Evolutionary conservation across 208 protist species (phyloP).

Genomic region (Entamoeba moshkovskii): DNA sequence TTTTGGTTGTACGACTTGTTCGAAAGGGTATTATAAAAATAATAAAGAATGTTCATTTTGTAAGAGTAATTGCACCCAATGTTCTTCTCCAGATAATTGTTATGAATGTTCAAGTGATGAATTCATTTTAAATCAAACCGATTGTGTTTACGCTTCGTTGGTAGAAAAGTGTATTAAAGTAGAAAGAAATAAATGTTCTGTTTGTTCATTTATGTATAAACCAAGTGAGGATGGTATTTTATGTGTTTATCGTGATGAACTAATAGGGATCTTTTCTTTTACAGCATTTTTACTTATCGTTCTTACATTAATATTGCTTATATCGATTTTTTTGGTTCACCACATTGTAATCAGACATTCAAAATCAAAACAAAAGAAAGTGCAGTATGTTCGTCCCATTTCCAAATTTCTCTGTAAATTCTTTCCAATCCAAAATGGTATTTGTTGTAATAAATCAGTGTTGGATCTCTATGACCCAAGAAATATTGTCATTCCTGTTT

Average conservation of each 20-base stretch:
- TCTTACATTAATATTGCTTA: too few species aligned
- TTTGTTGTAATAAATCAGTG: too few species aligned
- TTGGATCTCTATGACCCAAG: too few species aligned
- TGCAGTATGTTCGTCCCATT: too few species aligned
- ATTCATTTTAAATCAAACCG: background rate
- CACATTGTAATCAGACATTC: too few species aligned
- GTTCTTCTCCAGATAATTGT: background rate
- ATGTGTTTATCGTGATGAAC: background rate
- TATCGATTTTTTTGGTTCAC: too few species aligned
- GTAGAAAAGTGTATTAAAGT: background rate
- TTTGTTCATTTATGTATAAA: background rate
- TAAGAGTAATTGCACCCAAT: background rate
- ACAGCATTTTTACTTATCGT: too few species aligned
- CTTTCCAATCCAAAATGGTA: too few species aligned
- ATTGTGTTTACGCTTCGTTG: background rate
- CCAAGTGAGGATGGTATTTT: background rate
- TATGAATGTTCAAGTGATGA: background rate
- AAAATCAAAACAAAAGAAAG: too few species aligned
- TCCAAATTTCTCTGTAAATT: too few species aligned
- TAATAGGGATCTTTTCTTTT: too few species aligned
- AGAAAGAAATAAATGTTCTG: background rate
- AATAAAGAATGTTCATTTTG: background rate
- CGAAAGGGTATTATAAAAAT: background rate
- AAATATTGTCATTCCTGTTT: too few species aligned
- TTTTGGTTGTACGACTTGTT: background rate